These are phyloP conservation scores for Cladosporium sp. DNA, from an alignment of 2,329 filamentous ascomycete genomes.

Conservation along the genomic window DNA sequence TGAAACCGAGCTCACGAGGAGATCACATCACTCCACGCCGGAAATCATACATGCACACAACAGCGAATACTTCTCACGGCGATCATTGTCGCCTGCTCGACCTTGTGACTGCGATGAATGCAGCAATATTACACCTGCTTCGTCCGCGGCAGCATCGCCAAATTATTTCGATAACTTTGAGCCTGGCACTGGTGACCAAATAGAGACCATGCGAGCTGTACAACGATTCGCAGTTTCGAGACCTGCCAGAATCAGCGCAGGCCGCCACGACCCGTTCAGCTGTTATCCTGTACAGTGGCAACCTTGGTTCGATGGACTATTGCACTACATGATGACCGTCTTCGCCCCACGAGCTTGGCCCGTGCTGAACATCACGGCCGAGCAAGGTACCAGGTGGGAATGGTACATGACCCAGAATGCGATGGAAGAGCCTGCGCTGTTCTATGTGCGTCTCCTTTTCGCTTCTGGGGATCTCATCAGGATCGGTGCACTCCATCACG, in stretches of 20 bases:
- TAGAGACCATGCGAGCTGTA: constrained; percentile 5
- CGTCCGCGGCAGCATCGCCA: not conserved
- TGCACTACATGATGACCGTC: constrained; percentile 33
- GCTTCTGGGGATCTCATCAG: constrained; percentile 30
- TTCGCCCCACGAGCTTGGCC: constrained; percentile 33
- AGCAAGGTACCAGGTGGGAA: constrained; percentile 29
- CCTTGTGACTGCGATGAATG: not conserved
- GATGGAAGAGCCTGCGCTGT: constrained; percentile 30
- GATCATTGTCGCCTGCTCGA: not conserved
- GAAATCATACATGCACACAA: not conserved
- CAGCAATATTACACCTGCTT: not conserved
- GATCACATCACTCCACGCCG: not conserved
- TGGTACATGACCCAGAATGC: constrained; percentile 32
- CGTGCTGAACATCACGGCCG: constrained; percentile 26
- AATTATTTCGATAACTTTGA: not conserved
- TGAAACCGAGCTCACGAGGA: not conserved
- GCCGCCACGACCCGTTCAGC: constrained; percentile 24
- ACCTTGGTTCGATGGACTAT: constrained; percentile 27
- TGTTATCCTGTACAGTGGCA: constrained; percentile 30
- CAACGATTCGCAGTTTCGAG: not conserved
- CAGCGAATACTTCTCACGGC: not conserved
- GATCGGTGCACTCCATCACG: constrained; percentile 19
- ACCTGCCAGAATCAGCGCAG: constrained; percentile 1
- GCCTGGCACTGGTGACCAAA: not conserved
- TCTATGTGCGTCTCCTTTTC: constrained; percentile 31